Evolutionary conservation across 257 asterid genomes (phyloP).

Genomic region (Nicotiana tomentosiformis): DNA sequence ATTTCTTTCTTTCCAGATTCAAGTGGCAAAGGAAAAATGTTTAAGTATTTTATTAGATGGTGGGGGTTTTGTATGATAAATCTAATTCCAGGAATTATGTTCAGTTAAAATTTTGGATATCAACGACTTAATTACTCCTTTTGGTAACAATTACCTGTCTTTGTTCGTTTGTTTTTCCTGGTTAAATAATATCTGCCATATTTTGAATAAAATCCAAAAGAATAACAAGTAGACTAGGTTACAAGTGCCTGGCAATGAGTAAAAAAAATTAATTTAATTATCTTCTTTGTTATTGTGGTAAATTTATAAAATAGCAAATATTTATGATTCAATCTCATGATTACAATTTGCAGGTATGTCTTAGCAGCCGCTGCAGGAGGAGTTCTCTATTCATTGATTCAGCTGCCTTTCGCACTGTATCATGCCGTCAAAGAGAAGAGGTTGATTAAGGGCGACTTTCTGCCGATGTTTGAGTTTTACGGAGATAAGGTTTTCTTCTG

Average conservation of each 20-base stretch:
- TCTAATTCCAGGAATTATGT: background rate
- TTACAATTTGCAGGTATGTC: constrained; percentile 31
- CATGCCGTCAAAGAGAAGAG: constrained; percentile 33
- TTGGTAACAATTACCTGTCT: background rate
- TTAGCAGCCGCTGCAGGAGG: constrained; percentile 41
- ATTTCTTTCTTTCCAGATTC: background rate
- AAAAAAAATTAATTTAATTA: too few relatives aligned
- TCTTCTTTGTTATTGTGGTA: background rate
- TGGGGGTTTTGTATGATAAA: background rate
- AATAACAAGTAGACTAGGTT: background rate
- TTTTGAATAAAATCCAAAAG: background rate
- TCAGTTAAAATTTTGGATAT: background rate
- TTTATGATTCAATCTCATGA: background rate
- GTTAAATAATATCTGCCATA: background rate
- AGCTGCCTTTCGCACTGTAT: constrained; percentile 51
- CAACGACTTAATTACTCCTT: background rate
- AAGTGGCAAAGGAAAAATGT: too few relatives aligned
- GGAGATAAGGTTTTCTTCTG: constrained; percentile 46
- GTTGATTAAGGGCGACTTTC: constrained; percentile 33
- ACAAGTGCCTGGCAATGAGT: background rate
- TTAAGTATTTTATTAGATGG: too few relatives aligned
- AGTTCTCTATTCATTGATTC: constrained; percentile 41
- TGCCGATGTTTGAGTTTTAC: constrained; percentile 46
- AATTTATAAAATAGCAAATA: background rate
- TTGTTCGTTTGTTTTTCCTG: background rate